These are phyloP conservation scores for Pleomassaria siparia DNA, from an alignment of 2,329 filamentous ascomycete genomes.

Conservation along the genomic window DNA sequence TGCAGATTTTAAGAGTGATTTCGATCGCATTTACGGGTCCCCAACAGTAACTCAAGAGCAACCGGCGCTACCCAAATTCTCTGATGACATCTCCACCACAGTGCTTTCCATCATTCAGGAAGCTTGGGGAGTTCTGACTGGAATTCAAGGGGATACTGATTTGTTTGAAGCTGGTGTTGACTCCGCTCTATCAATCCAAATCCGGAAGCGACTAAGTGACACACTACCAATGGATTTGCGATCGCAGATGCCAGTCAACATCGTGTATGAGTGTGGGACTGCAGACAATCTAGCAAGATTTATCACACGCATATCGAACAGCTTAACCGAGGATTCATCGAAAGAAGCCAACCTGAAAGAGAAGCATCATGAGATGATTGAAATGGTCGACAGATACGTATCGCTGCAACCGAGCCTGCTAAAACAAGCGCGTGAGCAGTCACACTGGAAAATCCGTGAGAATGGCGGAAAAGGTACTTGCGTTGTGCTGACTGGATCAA, in stretches of 20 bases:
- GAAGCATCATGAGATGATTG: not conserved
- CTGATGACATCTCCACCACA: too few relatives aligned
- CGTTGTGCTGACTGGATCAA: conserved; percentile 47
- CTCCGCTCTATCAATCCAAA: not conserved
- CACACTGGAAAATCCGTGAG: not conserved
- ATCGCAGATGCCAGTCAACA: not conserved
- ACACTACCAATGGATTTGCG: not conserved
- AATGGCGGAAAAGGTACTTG: not conserved
- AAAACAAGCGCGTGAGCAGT: not conserved
- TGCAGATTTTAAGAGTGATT: conserved; percentile 46
- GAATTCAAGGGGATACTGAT: not conserved
- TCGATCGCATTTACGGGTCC: conserved; percentile 50
- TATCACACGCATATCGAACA: not conserved
- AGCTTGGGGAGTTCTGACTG: too few relatives aligned
- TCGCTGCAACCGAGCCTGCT: not conserved
- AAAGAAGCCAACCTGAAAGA: not conserved
- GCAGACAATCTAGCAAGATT: not conserved
- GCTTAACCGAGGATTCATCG: not conserved
- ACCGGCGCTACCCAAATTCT: too few relatives aligned
- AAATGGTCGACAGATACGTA: not conserved
- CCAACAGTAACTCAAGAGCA: conserved; percentile 16
- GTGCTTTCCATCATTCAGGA: too few relatives aligned
- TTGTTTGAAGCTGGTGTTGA: conserved; percentile 26
- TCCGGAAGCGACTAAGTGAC: not conserved
- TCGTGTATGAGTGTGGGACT: not conserved